phyloP scores from a whole-genome alignment of 169 alveolate genomes.

The Plasmodium coatneyi region DNA sequence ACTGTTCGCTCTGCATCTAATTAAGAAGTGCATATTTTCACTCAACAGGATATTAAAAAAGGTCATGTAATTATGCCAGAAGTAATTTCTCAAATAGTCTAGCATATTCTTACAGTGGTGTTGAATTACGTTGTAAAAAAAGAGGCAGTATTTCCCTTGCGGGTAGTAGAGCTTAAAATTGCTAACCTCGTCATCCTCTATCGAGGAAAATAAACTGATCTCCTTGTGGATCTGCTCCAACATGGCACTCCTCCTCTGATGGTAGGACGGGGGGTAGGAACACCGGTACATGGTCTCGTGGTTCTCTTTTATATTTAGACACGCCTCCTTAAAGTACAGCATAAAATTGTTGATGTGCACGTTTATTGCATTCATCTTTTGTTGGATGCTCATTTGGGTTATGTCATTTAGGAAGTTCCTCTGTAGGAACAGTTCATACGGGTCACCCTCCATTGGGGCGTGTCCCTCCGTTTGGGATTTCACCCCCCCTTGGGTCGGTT shows the following conservation, averaged over 20 bases:
- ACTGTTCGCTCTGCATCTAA: neutral
- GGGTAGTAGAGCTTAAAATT: constrained; percentile 40
- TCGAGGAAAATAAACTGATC: neutral
- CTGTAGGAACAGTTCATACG: neutral
- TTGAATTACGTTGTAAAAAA: constrained; percentile 18
- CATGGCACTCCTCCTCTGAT: neutral
- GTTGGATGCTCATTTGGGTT: neutral
- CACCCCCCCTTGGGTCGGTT: neutral
- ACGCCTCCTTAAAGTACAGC: constrained; percentile 32
- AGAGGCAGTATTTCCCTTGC: constrained; percentile 38
- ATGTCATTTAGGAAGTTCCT: constrained; percentile 13
- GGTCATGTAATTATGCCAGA: constrained; percentile 19
- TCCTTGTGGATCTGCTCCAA: constrained; percentile 33
- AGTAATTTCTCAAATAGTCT: constrained; percentile 25
- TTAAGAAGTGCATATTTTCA: constrained; percentile 9
- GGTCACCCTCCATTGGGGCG: no score
- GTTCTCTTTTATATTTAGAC: constrained; percentile 6
- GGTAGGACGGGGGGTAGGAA: constrained; percentile 25
- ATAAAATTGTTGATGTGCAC: constrained; percentile 22
- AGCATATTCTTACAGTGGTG: constrained; percentile 18
- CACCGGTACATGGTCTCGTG: constrained; percentile 11
- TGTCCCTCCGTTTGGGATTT: neutral
- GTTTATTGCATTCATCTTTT: constrained; percentile 9
- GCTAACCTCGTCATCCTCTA: neutral
- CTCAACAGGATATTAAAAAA: constrained; percentile 7